A percentile compares a stretch with the other conserved stretches of the same genome.
Evolutionary conservation across 108 stramenopile species (phyloP).

Genomic region (Cylindrotheca fusiformis): DNA sequence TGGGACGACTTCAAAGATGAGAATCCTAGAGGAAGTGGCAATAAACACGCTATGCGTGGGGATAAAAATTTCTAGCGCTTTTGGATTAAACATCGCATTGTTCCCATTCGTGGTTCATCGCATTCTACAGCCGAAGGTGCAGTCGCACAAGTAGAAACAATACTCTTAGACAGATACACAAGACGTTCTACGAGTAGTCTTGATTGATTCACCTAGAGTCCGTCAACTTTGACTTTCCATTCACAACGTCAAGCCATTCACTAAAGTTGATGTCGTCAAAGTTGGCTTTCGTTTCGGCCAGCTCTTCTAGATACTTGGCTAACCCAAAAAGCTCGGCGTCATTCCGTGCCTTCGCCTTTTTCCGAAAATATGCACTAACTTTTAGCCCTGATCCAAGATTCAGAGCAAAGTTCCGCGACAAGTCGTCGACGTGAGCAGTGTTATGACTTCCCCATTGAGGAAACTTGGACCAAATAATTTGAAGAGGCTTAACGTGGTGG

Average conservation of each 20-base stretch:
- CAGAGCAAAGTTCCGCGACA: constrained; percentile 92
- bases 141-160: no score
- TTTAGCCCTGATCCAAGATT: constrained; percentile 80
- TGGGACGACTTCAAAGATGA: constrained; percentile 98
- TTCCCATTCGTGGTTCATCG: no score
- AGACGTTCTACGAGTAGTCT: no score
- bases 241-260: constrained; percentile 69
- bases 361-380: constrained; percentile 74
- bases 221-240: no score
- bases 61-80: constrained; percentile 82
- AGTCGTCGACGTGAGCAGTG: constrained; percentile 94
- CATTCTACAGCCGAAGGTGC: no score
- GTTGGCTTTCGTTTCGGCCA: constrained; percentile 45
- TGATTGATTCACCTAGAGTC: no score
- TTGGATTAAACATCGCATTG: constrained; percentile 1
- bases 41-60: constrained; percentile 87
- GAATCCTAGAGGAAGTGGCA: constrained; percentile 94
- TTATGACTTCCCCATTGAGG: constrained; percentile 80
- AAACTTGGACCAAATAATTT: constrained; percentile 97
- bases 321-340: constrained; percentile 59
- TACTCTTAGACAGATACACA: no score
- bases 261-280: constrained; percentile 68
- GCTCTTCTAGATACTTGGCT: constrained; percentile 52
- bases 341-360: constrained; percentile 33
- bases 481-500: constrained; percentile 93